Base-by-base conservation (phyloP, 805 yeast genomes). In the Jamesozyma gamospora region DNA sequence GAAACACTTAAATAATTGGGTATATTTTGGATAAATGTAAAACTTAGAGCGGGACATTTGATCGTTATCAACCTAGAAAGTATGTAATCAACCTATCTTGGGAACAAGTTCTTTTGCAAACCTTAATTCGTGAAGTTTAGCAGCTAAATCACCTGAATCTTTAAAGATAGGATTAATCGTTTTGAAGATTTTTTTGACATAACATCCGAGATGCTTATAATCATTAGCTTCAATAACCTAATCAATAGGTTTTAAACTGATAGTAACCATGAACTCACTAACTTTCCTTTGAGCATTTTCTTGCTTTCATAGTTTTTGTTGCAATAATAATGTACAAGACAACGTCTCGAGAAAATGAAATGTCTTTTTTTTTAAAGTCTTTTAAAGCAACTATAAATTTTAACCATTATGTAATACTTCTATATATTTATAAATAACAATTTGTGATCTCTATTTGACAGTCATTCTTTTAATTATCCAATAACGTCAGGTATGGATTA, bases 221-320 rank as follows among this genome's bases (percentile, higher is more conserved):
- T 66, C 63, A 30, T 54, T 51, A 32, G 70, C 71, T 52, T 66
- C 70, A 35, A 66, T 42, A 32, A 57, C 58, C 74, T 74, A 69
- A 21, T 65, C 60, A 40, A 68, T 42, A 24, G 49, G 41, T 24
- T 32, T 33, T 4, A 25, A 28, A 27, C 43, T 43, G 19, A 55
- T 37, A 6, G 43, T 19, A 28, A 37, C 35, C 17, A 49, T 50
- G 40, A 61, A 62, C 21, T 43, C 48, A 15, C 37, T 38, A 12
- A 63, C 64, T 28, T 39, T 39, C 15, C 26, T 27, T 29, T 13
- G 8, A 28, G 42, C 35, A 19, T 53, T 51, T 30, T 40, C 46
- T 19, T 47, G 24, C n/a, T n/a, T n/a, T n/a, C n/a, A n/a, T n/a
- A n/a, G n/a, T n/a, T n/a, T n/a, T n/a, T n/a, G n/a, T n/a, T n/a